A percentile compares a stretch with the other conserved stretches of the same genome.
These are phyloP conservation scores for Triadica sebifera DNA, from an alignment of 345 rosid genomes.

Conservation along the genomic window DNA sequence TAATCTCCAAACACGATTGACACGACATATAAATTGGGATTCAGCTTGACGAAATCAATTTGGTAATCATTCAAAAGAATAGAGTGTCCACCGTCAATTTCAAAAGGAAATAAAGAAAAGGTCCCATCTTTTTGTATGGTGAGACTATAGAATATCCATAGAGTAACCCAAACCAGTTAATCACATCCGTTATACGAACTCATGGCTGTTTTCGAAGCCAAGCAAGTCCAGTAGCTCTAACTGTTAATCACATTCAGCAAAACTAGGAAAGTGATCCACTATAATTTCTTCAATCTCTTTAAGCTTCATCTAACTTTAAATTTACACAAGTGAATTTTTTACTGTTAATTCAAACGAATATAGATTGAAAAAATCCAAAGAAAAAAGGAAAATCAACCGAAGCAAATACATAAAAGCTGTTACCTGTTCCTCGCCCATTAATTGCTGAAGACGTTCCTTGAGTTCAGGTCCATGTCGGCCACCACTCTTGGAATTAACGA, in stretches of 20 bases:
- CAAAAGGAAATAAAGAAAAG: neutral
- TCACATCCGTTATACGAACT: neutral
- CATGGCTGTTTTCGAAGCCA: neutral
- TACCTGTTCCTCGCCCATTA: constrained; percentile 82
- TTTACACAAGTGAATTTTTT: neutral
- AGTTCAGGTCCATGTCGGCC: constrained; percentile 80
- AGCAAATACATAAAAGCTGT: neutral
- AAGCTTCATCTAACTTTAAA: neutral
- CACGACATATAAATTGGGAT: neutral
- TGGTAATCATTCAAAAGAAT: neutral
- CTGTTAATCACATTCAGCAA: neutral
- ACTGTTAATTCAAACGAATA: neutral
- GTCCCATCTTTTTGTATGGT: neutral
- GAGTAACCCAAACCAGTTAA: neutral
- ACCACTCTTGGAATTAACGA: constrained; percentile 79
- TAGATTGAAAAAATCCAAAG: neutral
- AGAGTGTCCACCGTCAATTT: neutral
- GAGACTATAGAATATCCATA: too few species aligned
- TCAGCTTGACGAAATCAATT: neutral
- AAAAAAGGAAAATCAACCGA: too few species aligned
- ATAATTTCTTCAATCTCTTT: neutral
- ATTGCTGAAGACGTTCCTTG: constrained; percentile 61
- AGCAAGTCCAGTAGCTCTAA: neutral
- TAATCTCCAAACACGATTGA: neutral
- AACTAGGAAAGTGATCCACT: neutral